Evolutionary conservation across 2,329 filamentous ascomycete species (phyloP).

Genomic region (Paecilomyces variotii): DNA sequence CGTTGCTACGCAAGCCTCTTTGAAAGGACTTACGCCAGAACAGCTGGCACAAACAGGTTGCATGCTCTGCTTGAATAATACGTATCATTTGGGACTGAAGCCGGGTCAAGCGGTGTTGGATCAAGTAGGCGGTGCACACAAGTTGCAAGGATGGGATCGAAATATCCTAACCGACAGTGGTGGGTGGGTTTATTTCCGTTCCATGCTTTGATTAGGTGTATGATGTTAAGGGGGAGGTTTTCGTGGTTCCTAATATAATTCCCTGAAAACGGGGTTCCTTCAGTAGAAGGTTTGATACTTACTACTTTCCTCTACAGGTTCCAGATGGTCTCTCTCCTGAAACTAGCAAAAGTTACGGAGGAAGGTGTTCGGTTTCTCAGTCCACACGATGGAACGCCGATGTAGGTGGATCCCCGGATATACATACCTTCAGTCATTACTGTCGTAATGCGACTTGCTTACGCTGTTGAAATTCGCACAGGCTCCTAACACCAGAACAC

Average conservation of each 20-base stretch:
- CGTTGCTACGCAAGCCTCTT: constrained; percentile 89
- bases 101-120: constrained; percentile 87
- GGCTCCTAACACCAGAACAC: constrained; percentile 89
- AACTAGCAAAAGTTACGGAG: constrained; percentile 89
- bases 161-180: constrained; percentile 76
- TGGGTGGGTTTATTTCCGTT: constrained; percentile 29
- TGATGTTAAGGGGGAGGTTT: not conserved
- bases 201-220: not conserved
- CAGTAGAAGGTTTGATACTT: constrained; percentile 12
- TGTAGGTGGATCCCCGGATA: constrained; percentile 45
- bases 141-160: constrained; percentile 86
- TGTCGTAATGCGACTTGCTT: not conserved
- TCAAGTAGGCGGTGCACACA: constrained; percentile 83
- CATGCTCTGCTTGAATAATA: constrained; percentile 91
- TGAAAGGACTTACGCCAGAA: constrained; percentile 88
- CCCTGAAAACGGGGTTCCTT: not conserved
- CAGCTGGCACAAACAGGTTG: constrained; percentile 87
- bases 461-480: constrained; percentile 14
- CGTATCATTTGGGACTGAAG: constrained; percentile 91
- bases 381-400: constrained; percentile 87
- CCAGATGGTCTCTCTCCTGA: constrained; percentile 95
- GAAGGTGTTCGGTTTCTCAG: constrained; percentile 94
- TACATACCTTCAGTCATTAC: not conserved
- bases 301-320: constrained; percentile 53
- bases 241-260: not conserved